Conservation (phyloP, 1,139 yeast genomes). For the Yamadazyma songkhlaensis region DNA sequence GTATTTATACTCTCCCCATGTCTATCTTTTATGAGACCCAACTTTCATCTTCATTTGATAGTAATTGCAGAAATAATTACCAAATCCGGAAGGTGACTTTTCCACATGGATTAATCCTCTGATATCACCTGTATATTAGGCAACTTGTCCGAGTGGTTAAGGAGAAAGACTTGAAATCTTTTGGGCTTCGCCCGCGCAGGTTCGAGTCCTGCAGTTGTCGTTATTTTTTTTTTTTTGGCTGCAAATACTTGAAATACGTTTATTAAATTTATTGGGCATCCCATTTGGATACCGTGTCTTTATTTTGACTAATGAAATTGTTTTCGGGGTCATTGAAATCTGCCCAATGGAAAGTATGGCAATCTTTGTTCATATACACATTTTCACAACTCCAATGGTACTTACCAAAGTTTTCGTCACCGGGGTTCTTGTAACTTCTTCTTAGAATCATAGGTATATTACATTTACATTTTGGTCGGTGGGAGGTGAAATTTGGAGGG, state of each 20-base stretch:
- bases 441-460: slow-evolving; percentile 44
- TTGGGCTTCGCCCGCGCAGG: slow-evolving; percentile 79
- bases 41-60: no score
- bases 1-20: no score
- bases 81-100: no score
- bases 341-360: slow-evolving; percentile 50
- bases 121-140: slow-evolving; percentile 15
- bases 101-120: no score
- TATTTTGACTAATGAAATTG: slow-evolving; percentile 22
- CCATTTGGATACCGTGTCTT: slow-evolving; percentile 26
- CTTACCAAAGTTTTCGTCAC: slow-evolving; percentile 39
- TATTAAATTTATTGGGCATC: slow-evolving; percentile 17
- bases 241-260: no score
- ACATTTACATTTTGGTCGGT: slow-evolving; percentile 54
- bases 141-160: slow-evolving; percentile 54
- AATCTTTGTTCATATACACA: slow-evolving; percentile 36
- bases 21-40: no score
- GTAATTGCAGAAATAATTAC: no score
- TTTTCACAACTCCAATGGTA: slow-evolving; percentile 55
- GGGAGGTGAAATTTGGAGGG: slow-evolving; percentile 27
- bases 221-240: slow-evolving; percentile 26
- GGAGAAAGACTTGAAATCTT: slow-evolving; percentile 52
- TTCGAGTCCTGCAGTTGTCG: slow-evolving; percentile 90
- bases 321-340: slow-evolving; percentile 29
- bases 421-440: slow-evolving; percentile 37